Evolutionary conservation across 495 filamentous ascomycete genomes (phyloP).

Genomic region (Aspergillus leporis): DNA sequence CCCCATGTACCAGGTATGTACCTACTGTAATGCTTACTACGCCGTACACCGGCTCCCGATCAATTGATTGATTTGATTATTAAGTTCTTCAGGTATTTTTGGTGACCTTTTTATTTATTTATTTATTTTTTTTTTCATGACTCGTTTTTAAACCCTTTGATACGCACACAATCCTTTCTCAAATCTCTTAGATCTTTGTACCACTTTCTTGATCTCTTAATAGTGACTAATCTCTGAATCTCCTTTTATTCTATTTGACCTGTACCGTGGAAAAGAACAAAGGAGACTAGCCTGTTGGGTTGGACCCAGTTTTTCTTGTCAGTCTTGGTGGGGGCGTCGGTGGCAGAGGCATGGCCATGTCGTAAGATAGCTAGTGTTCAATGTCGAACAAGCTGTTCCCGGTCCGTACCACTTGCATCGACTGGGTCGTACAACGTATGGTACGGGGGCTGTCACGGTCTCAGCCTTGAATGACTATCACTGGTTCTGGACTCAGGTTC

Average conservation of each 20-base stretch:
- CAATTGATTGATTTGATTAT: conserved; percentile 7
- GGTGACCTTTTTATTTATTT: not conserved
- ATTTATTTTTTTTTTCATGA: not conserved
- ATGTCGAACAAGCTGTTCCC: conserved; percentile 7
- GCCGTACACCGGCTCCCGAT: conserved; percentile 2
- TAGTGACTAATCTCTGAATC: not conserved
- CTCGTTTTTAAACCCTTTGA: not conserved
- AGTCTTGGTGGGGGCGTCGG: conserved; percentile 16
- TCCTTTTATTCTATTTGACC: not conserved
- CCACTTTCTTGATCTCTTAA: not conserved
- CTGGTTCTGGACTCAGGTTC: not conserved
- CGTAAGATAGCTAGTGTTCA: conserved; percentile 9
- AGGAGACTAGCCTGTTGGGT: conserved; percentile 5
- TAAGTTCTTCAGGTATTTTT: conserved; percentile 20
- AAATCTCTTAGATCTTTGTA: not conserved
- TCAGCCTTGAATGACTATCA: conserved; percentile 11
- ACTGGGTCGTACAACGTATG: not conserved
- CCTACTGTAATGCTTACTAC: conserved; percentile 3
- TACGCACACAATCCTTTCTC: not conserved
- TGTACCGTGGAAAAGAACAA: conserved; percentile 3
- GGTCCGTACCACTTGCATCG: conserved; percentile 3
- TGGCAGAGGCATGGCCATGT: conserved; percentile 21
- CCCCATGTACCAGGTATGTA: not conserved
- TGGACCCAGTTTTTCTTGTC: conserved; percentile 19
- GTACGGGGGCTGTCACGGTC: conserved; percentile 15